Evolutionary conservation across 1,284 basidiomycete genomes (phyloP), one percentile per base, ranked within the genome.

Genomic region (Tilletia caries): DNA sequence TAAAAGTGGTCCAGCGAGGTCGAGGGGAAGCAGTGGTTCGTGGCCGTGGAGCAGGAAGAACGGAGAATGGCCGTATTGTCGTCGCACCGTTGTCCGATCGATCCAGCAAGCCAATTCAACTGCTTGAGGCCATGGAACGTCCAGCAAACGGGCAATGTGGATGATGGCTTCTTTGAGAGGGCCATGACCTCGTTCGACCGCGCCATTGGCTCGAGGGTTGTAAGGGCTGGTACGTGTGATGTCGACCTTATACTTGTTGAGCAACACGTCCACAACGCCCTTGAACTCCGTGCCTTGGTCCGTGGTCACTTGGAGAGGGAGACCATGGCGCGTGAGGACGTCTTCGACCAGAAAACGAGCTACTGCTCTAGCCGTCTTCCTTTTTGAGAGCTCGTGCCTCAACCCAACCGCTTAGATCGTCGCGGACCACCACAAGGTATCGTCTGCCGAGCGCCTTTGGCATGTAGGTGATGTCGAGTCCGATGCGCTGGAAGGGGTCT

Each of bases 401-500:
- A 2, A 62, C 48, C 69, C 69, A 67, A 1, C 69, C 69, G 1
- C 48, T 65, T 12, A 70, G 66, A 52, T 70, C 23, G 46, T 70
- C 69, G 23, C 69, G 50, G 1, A 65, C 66, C 3, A 67, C 66
- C 15, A 70, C 46, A 8, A 67, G 15, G 41, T 67, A 70, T 13
- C 67, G 41, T 10, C 27, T 46, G 12, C 46, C 29, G 23, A 43
- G 52, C 13, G 69, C 54, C 32, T 70, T 70, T n/a, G 48, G 48
- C 20, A 50, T 20, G 25, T 50, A 50, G 48, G 48, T 50, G 25
- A 50, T 50, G 48, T 50, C 48, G 20, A 50, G 48, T 4, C 48
- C 48, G 8, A 6, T 6, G 18, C 48, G 48, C 25, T 50, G 48
- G 5, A 6, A 6, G 20, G 25, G 48, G 20, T 18, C 48, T 4